Evolutionary conservation across 2,329 filamentous ascomycete genomes (phyloP), one percentile per base, ranked within the genome.

Genomic region (Diaporthe batatas): DNA sequence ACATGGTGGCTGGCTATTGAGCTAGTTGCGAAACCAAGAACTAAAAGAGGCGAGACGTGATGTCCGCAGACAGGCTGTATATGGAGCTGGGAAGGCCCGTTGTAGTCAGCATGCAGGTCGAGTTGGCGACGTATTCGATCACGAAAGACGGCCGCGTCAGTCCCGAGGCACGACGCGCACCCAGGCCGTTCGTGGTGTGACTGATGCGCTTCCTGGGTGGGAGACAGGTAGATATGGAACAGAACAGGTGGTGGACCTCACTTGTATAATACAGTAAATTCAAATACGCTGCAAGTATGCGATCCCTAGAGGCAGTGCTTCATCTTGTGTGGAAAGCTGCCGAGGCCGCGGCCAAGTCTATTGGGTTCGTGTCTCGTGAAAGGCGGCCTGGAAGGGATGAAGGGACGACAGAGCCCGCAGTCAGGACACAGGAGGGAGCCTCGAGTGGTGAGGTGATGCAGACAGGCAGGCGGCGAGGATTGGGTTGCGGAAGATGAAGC

Each of bases 1-100:
- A 76, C 86, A 88, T 87, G 73, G 76, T 75, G 73, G 76, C 75
- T 77, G 71, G 58, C 39, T 47, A 59, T 64, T 69, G 70, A 65
- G 71, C 64, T 44, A 32, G 62, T 71, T 58, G 21, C 68, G 53
- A 54, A 68, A 57, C 32, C 72, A 62, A 51, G 72, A 77, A 69
- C 58, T 18, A 23, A 49, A 71, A 36, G 68, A 73, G 74, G 74
- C 74, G 73, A 73, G 69, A 75, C 67, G 42, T 57, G 34, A 68
- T 8, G 32, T 54, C 71, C 57, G 70, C 71, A 42, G 54, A 74
- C 68, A 59, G 42, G 68, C 62, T 49, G 74, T 72, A 54, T 65
- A 54, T 73, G 68, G 62, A 64, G 29, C 72, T 57, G n/a, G 51
- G 11, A 57, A 42, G 42, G 42, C 64, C 32, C 12, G 44, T 64